Percentiles rank a stretch among this genome's conserved stretches.
phyloP scores from a whole-genome alignment of 768 basidiomycete genomes.

The Cystobasidium onofrii region DNA sequence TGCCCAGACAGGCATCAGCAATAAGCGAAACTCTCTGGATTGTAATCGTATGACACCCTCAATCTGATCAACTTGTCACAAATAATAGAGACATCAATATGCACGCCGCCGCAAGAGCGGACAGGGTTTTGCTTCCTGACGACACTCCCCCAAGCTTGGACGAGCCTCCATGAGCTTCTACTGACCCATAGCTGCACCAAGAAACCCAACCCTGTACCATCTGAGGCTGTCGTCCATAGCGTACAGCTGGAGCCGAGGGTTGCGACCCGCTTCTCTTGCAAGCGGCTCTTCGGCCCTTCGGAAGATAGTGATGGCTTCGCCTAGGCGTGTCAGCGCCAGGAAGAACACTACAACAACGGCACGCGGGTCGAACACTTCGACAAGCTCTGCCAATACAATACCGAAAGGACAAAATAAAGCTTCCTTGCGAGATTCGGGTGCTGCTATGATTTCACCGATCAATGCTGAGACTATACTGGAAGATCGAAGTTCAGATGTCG shows the following conservation, averaged over 20 bases:
- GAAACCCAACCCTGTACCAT: no score
- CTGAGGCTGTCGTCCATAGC: no score
- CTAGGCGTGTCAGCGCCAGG: neutral
- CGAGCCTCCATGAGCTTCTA: no score
- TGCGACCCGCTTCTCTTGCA: neutral
- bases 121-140: no score
- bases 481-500: neutral
- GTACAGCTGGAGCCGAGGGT: neutral
- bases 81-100: no score
- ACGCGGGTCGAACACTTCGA: neutral
- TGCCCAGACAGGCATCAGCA: no score
- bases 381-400: neutral
- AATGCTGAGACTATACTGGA: neutral
- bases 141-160: no score
- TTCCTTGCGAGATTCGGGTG: neutral
- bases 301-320: neutral
- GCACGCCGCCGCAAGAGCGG: no score
- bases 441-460: neutral
- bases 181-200: no score
- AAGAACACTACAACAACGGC: neutral
- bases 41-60: neutral
- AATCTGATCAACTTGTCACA: neutral
- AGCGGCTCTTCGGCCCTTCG: neutral
- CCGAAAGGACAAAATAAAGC: neutral
- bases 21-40: no score